Conservation (phyloP, 2,329 filamentous ascomycete genomes). For the Paraconiothyrium brasiliense region DNA sequence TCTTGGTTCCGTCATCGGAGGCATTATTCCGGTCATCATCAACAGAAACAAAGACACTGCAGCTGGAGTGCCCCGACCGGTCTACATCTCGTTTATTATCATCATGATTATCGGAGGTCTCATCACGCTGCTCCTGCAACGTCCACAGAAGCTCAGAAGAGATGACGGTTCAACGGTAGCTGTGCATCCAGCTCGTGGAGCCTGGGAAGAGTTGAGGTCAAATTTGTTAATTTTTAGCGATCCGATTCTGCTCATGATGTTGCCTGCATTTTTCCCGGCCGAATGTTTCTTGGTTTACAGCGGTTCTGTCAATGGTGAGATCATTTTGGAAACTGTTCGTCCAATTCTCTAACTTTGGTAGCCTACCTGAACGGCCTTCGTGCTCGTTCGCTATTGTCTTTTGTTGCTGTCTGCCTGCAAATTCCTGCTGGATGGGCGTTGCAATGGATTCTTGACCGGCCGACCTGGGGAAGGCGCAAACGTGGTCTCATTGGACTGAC, state of each 20-base stretch:
- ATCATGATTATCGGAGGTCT: conserved; percentile 42
- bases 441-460: conserved; percentile 41
- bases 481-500: conserved; percentile 40
- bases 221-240: conserved; percentile 41
- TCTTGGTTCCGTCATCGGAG: conserved; percentile 38
- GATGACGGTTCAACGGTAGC: conserved; percentile 43
- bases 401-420: conserved; percentile 40
- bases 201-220: conserved; percentile 37
- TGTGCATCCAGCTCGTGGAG: conserved; percentile 35
- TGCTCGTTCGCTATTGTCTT: conserved; percentile 38
- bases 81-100: conserved; percentile 42
- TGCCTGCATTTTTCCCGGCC: conserved; percentile 40
- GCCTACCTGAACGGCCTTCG: conserved; percentile 42
- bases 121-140: conserved; percentile 35
- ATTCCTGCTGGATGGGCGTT: conserved; percentile 43
- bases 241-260: conserved; percentile 39
- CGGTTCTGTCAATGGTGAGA: conserved; percentile 45
- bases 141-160: conserved; percentile 38
- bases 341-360: conserved; percentile 9
- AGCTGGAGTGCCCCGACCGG: conserved; percentile 40
- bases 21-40: conserved; percentile 45
- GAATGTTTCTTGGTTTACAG: conserved; percentile 43
- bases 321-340: no score
- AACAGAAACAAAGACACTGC: conserved; percentile 40
- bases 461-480: conserved; percentile 40